Evolutionary conservation across 441 rosid species (phyloP), one percentile per base, ranked within the genome.

Genomic region (Adansonia gregorii): DNA sequence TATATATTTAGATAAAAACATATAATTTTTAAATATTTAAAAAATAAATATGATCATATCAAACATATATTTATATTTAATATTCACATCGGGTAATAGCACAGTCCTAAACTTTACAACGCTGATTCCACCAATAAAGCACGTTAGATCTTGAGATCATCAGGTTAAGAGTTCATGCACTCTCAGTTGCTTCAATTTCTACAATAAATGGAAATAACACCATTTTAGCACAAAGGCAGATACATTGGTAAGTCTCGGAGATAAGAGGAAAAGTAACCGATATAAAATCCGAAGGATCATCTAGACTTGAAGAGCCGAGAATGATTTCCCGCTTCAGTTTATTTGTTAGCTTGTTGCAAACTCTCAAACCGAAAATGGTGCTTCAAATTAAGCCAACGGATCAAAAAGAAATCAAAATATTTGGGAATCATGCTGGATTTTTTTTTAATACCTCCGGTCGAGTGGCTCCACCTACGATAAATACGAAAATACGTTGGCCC

Each of bases 401-500:
- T 51, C 67, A 24, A 19, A 4, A 5, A 2, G 51, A 67, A 3
- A 15, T 7, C 7, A 71, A 39, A 7, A 78, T 0, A 35, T 2
- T 4, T 31, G 35, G 27, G 9, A 60, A 66, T 2, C 35, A n/a
- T 17, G n/a, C 48, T 17, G 27, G 52, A 35, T 55, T 49, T 24
- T 6, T 59, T 65, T 31, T 8, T 24, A 24, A 65, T 84, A 93
- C 98, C 99, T 95, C 98, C 2, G 99, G 93, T 82, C 99, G 89
- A 27, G 98, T 94, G 20, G 97, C 94, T 66, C 98, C 99, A 78
- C 99, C 98, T 0, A 92, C 89, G 2, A 95, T 88, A 66, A 92
- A 95, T 31, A 95, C 86, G 80, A 95, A 95, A 52, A 93, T 89
- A 17, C 98, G 93, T n/a, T 85, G 91, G 54, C 98, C 99, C 98